Percentiles rank a stretch among this genome's conserved stretches.
Conservation (phyloP, 306 rosid genomes). For the Cucurbita maxima region DNA sequence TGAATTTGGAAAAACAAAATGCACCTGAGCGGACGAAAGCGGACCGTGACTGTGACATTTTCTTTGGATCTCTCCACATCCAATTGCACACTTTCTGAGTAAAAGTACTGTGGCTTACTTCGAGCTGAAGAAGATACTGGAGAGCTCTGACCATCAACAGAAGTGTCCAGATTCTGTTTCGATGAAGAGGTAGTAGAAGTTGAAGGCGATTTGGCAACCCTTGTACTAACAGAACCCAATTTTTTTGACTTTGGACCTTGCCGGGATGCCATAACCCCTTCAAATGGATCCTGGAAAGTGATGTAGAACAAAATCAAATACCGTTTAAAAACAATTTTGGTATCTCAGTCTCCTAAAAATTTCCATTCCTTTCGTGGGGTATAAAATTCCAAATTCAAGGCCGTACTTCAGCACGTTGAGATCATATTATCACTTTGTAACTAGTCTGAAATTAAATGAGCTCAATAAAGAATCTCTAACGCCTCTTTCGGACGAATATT, state of each 20-base stretch:
- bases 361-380: background rate
- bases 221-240: constrained; percentile 24
- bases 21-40: constrained; percentile 90
- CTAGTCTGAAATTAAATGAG: background rate
- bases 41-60: constrained; percentile 91
- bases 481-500: background rate
- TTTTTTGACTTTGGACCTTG: constrained; percentile 42
- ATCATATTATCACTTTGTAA: background rate
- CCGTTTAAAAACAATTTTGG: constrained; percentile 5
- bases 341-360: background rate
- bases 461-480: background rate
- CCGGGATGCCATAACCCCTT: constrained; percentile 55
- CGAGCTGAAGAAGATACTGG: constrained; percentile 86
- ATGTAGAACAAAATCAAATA: constrained; percentile 1
- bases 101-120: constrained; percentile 59
- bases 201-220: constrained; percentile 58
- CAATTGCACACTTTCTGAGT: constrained; percentile 34
- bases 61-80: constrained; percentile 49
- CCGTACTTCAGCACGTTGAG: background rate
- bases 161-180: constrained; percentile 52
- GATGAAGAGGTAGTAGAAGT: constrained; percentile 86
- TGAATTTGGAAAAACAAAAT: constrained; percentile 2
- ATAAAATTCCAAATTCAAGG: background rate
- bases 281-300: constrained; percentile 29
- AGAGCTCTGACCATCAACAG: constrained; percentile 61